Base-by-base conservation (phyloP, 2,329 filamentous ascomycete genomes). In the Penicillium olsonii region DNA sequence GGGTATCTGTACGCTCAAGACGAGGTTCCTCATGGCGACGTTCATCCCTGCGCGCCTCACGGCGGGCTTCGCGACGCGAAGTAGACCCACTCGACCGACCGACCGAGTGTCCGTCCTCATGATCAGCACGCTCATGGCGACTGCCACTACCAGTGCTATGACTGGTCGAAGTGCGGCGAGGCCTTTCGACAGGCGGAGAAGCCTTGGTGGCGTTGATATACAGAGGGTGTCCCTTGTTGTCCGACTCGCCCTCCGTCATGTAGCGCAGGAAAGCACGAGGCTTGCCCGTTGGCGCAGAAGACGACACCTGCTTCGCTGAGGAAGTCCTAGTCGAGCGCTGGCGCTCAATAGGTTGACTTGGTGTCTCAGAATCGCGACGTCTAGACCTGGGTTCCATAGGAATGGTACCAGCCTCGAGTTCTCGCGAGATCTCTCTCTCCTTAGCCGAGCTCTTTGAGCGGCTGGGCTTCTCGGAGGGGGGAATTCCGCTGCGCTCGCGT, bases 161-260 rank as follows among this genome's bases (percentile, higher is more conserved):
- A 40, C 55, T 61, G 44, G 52, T 64, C 14, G 67, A 72, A 48
- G 62, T 67, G 19, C 61, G 64, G 37, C 58, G 66, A 18, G 55
- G 63, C 33, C 52, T 63, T n/a, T 68, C 66, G 31, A 63, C 61
- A 22, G 64, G 65, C 24, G 59, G 63, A 20, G 63, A 56, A 34
- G 63, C 66, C 48, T 68, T 69, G 45, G 56, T 50, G 35, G 63
- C 61, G 45, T 73, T 73, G 15, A 75, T 55, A 43, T 64, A 68
- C 29, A 75, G 60, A 14, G 73, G 59, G n/a, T 67, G 71, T 1
- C 64, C 66, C 24, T 68, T 66, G 15, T 67, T 71, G 42, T 74
- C 68, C 5, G 71, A 73, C 35, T 72, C 64, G n/a, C 69, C 74
- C 14, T 65, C 66, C 14, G 65, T 67, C 60, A 74, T 68, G 45